phyloP scores from a whole-genome alignment of 768 basidiomycete genomes.

The Phallus indusiatus region DNA sequence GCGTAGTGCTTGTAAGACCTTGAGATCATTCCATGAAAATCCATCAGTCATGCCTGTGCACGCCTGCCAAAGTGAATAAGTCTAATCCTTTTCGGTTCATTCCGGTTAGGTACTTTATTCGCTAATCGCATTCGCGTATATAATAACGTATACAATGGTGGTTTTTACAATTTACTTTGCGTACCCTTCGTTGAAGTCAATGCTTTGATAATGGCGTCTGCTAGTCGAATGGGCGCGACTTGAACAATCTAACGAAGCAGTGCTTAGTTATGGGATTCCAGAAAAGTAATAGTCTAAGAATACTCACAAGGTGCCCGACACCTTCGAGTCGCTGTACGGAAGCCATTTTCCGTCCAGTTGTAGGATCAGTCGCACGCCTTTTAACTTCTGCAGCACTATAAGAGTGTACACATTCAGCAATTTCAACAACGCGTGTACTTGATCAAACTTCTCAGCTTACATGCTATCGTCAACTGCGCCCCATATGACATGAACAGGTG shows the following conservation, averaged over 20 bases:
- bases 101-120: no score
- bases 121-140: not conserved
- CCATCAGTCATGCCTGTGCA: not conserved
- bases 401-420: not conserved
- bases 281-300: not conserved
- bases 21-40: no score
- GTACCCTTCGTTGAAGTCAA: not conserved
- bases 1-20: no score
- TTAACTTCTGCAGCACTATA: constrained; percentile 27
- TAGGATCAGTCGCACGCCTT: constrained; percentile 26
- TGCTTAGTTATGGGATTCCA: not conserved
- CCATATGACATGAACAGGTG: constrained; percentile 38
- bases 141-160: not conserved
- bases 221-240: constrained; percentile 1
- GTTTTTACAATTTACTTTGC: not conserved
- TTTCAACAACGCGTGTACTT: not conserved
- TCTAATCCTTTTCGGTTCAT: no score
- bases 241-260: constrained; percentile 6
- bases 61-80: not conserved
- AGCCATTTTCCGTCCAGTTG: constrained; percentile 30
- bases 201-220: not conserved
- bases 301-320: constrained; percentile 34
- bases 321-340: constrained; percentile 29
- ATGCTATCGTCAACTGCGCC: constrained; percentile 36
- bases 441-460: constrained; percentile 17